Conservation (phyloP, 164 flowering plant genomes). For the Akebia trifoliata region DNA sequence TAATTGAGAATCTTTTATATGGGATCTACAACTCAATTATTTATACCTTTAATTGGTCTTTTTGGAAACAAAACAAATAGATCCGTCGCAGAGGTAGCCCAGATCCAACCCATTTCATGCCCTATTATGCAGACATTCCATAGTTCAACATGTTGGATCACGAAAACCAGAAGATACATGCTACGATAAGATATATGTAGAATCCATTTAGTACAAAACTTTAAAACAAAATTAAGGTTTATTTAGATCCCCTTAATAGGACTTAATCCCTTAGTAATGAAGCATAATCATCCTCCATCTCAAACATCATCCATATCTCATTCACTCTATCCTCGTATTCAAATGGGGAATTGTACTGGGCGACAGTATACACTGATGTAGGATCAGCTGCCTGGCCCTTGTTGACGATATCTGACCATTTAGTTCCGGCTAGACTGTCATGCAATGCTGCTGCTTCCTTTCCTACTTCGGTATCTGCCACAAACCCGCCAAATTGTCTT, state of each 20-base stretch:
- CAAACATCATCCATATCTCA: conserved; percentile 79
- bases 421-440: conserved; percentile 48
- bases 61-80: too few species aligned
- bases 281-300: conserved; percentile 32
- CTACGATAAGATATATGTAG: too few species aligned
- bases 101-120: too few species aligned
- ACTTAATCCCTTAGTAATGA: background rate
- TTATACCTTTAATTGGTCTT: too few species aligned
- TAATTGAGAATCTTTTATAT: too few species aligned
- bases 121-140: too few species aligned
- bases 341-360: conserved; percentile 90
- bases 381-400: conserved; percentile 31
- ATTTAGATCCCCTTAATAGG: background rate
- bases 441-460: conserved; percentile 66
- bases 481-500: conserved; percentile 78
- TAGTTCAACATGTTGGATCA: too few species aligned
- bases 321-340: conserved; percentile 70
- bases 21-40: too few species aligned
- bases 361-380: conserved; percentile 50
- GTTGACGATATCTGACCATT: conserved; percentile 50
- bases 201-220: too few species aligned
- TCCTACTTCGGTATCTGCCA: conserved; percentile 46
- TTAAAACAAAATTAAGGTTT: background rate
- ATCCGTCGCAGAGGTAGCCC: too few species aligned
- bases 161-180: too few species aligned